Conservation (phyloP, 352 stramenopile species). For the Ophiocytium majus region DNA sequence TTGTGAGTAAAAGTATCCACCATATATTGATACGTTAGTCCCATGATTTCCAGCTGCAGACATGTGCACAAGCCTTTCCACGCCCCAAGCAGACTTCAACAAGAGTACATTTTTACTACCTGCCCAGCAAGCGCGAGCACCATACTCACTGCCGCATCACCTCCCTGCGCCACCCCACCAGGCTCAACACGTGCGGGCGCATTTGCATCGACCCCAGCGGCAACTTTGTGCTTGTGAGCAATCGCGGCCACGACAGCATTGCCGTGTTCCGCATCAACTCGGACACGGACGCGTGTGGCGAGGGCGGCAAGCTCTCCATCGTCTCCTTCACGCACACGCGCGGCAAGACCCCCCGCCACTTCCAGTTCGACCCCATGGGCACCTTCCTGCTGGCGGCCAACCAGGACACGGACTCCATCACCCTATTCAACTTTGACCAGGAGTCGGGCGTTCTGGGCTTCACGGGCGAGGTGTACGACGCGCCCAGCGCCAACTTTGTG, state of each 20-base stretch:
- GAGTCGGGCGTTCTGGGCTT: slow-evolving; percentile 67
- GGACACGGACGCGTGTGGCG: slow-evolving; percentile 36
- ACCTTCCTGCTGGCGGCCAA: slow-evolving; percentile 73
- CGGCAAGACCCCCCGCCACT: slow-evolving; percentile 72
- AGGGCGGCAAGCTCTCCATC: slow-evolving; percentile 62
- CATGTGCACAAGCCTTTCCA: no score
- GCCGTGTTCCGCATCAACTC: slow-evolving; percentile 66
- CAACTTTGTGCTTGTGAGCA: slow-evolving; percentile 72
- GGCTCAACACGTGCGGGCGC: slow-evolving; percentile 74
- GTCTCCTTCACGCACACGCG: slow-evolving; percentile 72
- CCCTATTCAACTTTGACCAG: slow-evolving; percentile 72
- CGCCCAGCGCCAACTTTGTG: slow-evolving; percentile 74
- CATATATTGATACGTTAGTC: no score
- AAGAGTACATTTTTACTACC: no score
- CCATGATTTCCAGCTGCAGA: no score
- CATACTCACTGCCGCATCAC: no score
- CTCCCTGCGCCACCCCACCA: no score
- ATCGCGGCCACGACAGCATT: slow-evolving; percentile 72
- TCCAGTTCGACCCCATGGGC: slow-evolving; percentile 71
- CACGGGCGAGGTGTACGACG: slow-evolving; percentile 69
- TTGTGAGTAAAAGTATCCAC: no score
- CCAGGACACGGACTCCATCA: slow-evolving; percentile 72
- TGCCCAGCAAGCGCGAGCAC: no score
- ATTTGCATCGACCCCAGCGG: slow-evolving; percentile 69
- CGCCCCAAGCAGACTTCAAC: no score